Conservation (phyloP, 805 yeast genomes). For the Danielia oregonensis region DNA sequence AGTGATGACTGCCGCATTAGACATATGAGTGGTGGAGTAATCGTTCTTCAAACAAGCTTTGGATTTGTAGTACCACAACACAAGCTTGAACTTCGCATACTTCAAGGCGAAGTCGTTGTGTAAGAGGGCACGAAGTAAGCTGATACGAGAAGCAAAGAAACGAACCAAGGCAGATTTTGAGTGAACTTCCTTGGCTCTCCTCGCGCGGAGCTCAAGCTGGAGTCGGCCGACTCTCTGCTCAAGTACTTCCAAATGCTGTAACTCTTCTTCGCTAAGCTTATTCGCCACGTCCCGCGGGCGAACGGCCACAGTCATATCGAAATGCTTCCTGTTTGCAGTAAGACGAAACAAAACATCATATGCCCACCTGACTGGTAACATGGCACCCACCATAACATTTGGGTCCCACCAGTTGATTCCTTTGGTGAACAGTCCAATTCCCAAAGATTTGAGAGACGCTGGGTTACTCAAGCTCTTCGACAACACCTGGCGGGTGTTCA, state of each 20-base stretch:
- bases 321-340: slow-evolving; percentile 31
- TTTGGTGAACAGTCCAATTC: slow-evolving; percentile 9
- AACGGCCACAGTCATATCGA: slow-evolving; percentile 23
- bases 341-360: slow-evolving; percentile 32
- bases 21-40: slow-evolving; percentile 24
- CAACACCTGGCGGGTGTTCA: slow-evolving; percentile 6
- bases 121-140: slow-evolving; percentile 1
- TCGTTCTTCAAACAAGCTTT: slow-evolving; percentile 34
- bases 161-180: background rate
- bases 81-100: slow-evolving; percentile 8
- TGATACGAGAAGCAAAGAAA: slow-evolving; percentile 1
- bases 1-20: slow-evolving; percentile 23
- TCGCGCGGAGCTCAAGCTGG: slow-evolving; percentile 7
- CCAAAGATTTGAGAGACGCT: background rate
- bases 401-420: slow-evolving; percentile 29
- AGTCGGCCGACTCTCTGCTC: slow-evolving; percentile 8
- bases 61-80: slow-evolving; percentile 19
- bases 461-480: background rate
- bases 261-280: slow-evolving; percentile 10
- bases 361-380: slow-evolving; percentile 34
- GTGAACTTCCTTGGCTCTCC: slow-evolving; percentile 1
- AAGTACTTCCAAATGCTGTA: slow-evolving; percentile 15
- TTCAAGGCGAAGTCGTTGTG: slow-evolving; percentile 4
- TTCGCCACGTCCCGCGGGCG: slow-evolving; percentile 35
- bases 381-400: slow-evolving; percentile 28